Conservation (phyloP, 345 rosid species). For the Acer campestre region DNA sequence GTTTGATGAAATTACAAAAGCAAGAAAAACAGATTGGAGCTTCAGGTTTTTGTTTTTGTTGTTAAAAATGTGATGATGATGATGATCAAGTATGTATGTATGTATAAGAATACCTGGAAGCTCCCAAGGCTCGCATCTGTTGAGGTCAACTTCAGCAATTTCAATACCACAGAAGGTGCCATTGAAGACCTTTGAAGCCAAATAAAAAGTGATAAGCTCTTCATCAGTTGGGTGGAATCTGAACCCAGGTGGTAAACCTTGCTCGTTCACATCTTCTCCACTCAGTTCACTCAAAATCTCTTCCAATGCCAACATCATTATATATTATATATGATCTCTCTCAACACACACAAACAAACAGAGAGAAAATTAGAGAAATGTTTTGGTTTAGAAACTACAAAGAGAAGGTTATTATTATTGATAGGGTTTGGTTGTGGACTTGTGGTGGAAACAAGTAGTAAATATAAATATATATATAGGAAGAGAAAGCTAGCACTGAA, state of each 20-base stretch:
- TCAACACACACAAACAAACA: not conserved
- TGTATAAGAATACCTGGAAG: constrained; percentile 67
- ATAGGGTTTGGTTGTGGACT: not conserved
- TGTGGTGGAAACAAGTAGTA: not conserved
- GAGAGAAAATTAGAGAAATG: not conserved
- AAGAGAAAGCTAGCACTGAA: constrained; percentile 37
- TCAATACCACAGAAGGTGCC: constrained; percentile 72
- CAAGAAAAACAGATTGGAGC: no score
- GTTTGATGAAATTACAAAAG: no score
- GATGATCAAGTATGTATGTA: not conserved
- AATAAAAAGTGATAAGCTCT: constrained; percentile 86
- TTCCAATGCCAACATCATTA: constrained; percentile 56
- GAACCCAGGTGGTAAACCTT: constrained; percentile 93
- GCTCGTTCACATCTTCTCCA: constrained; percentile 65
- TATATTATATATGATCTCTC: not conserved
- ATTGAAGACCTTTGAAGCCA: constrained; percentile 83
- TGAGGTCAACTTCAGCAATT: constrained; percentile 89
- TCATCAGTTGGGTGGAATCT: constrained; percentile 97
- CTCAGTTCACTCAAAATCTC: constrained; percentile 64
- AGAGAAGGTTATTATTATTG: not conserved
- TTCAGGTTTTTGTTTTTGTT: no score
- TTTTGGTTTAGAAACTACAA: not conserved
- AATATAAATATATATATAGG: constrained; percentile 20
- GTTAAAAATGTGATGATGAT: not conserved
- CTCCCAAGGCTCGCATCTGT: constrained; percentile 98